phyloP scores from a whole-genome alignment of 2,329 filamentous ascomycete species.

The Curvularia verruculosa region DNA sequence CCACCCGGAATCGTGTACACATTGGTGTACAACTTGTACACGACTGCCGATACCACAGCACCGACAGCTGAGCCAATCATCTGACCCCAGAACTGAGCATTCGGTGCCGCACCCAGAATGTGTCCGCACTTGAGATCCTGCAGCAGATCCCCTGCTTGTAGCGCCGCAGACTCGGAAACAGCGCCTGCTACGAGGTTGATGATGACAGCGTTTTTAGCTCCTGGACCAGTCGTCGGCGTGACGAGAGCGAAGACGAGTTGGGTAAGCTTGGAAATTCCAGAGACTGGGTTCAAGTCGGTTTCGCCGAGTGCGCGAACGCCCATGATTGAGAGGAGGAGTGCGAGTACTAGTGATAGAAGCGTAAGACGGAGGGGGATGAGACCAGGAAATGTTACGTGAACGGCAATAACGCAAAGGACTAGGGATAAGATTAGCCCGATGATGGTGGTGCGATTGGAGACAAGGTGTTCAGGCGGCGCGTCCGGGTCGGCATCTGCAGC shows the following conservation, averaged over 20 bases:
- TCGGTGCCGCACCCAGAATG: slow-evolving; percentile 86
- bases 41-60: slow-evolving; percentile 81
- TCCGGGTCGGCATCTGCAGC: slow-evolving; percentile 64
- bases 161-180: slow-evolving; percentile 80
- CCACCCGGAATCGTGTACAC: slow-evolving; percentile 89
- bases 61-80: slow-evolving; percentile 87
- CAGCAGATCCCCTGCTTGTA: slow-evolving; percentile 95
- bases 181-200: slow-evolving; percentile 96
- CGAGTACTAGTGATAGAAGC: slow-evolving; percentile 79
- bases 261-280: slow-evolving; percentile 93
- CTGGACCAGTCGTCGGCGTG: slow-evolving; percentile 67
- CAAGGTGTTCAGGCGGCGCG: slow-evolving; percentile 81
- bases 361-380: slow-evolving; percentile 84
- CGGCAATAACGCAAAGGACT: slow-evolving; percentile 77
- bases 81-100: slow-evolving; percentile 96
- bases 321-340: slow-evolving; percentile 70
- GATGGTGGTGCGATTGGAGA: slow-evolving; percentile 72
- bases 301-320: slow-evolving; percentile 71
- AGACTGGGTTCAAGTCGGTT: slow-evolving; percentile 95
- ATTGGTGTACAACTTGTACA: slow-evolving; percentile 88
- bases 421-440: slow-evolving; percentile 80
- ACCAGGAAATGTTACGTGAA: slow-evolving; percentile 81
- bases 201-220: slow-evolving; percentile 76
- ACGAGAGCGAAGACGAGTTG: slow-evolving; percentile 94
- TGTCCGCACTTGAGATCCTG: slow-evolving; percentile 98